Conservation (phyloP, 2,329 filamentous ascomycete species). For the Emergomyces orientalis region DNA sequence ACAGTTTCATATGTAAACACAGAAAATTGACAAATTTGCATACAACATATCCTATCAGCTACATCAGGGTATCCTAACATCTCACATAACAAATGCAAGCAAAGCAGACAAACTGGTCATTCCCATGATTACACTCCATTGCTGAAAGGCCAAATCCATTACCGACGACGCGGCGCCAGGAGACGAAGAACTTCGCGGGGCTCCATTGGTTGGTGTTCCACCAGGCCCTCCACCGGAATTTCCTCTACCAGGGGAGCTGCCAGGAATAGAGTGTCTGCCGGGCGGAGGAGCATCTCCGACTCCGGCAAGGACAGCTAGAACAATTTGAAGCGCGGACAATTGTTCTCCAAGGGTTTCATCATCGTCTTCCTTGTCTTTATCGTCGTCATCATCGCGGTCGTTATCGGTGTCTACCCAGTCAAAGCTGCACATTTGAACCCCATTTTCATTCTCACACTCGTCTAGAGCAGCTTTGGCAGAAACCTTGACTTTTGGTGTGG, state of each 20-base stretch:
- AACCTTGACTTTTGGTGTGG: constrained; percentile 45
- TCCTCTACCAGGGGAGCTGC: neutral
- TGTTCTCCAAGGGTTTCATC: constrained; percentile 1
- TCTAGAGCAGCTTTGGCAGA: constrained; percentile 45
- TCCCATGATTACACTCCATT: neutral
- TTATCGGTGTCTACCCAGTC: neutral
- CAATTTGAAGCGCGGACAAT: constrained; percentile 5
- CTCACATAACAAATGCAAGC: neutral
- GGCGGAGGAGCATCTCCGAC: neutral
- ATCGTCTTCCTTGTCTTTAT: neutral
- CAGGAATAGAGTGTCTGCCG: neutral
- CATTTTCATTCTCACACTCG: constrained; percentile 1
- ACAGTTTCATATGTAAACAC: neutral
- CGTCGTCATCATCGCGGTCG: neutral
- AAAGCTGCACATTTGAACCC: neutral
- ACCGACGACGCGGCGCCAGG: neutral
- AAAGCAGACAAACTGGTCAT: neutral
- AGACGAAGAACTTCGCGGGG: neutral
- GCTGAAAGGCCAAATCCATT: neutral
- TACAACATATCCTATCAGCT: neutral
- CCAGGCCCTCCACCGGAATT: neutral
- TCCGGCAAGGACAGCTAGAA: constrained; percentile 2
- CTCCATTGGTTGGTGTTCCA: neutral
- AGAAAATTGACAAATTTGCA: neutral
- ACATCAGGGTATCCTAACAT: neutral